Base-by-base conservation (phyloP, 2,329 filamentous ascomycete species). In the Botryosphaeria agaves region DNA sequence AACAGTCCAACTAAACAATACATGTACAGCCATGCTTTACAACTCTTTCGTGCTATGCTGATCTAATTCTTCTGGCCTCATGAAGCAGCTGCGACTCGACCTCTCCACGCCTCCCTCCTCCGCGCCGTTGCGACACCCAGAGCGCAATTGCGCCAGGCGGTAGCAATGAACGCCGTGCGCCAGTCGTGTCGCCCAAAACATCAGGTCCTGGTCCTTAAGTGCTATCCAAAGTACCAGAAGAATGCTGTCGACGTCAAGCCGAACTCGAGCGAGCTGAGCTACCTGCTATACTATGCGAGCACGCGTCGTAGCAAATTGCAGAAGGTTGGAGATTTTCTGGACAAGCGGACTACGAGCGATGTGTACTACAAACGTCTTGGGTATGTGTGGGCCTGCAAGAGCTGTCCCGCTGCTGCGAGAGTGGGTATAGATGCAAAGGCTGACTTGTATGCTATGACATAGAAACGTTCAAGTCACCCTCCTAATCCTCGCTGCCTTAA, bases 401-500 rank as follows among this genome's bases (percentile, higher is more conserved):
- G 20, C 14, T 20, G 24, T 17, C 36, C 15, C 20, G 20, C 3
- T 2, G n/a, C n/a, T n/a, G n/a, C n/a, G n/a, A n/a, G n/a, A n/a
- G n/a, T n/a, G n/a, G n/a, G n/a, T n/a, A n/a, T n/a, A n/a, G n/a
- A n/a, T n/a, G n/a, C n/a, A n/a, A n/a, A n/a, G n/a, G n/a, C n/a
- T n/a, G n/a, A n/a, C n/a, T n/a, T n/a, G n/a, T n/a, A n/a, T n/a
- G n/a, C n/a, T n/a, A n/a, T n/a, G n/a, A n/a, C 16, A 14, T 43
- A 89, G 82, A 41, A 91, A 91, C 61, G 81, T 93, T 34, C 83
- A 92, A 53, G 84, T 98, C 39, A 94, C 85, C 3, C 73, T 98
- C 35, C 80, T 91, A 53, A 94, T 98, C 43, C 66, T 94, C 41
- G 75, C 77, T 36, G 83, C 85, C 27, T 66, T 98, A 44, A 84